Evolutionary conservation across 1,139 yeast species (phyloP), one percentile per base, ranked within the genome.

Genomic region (Candida sp.): DNA sequence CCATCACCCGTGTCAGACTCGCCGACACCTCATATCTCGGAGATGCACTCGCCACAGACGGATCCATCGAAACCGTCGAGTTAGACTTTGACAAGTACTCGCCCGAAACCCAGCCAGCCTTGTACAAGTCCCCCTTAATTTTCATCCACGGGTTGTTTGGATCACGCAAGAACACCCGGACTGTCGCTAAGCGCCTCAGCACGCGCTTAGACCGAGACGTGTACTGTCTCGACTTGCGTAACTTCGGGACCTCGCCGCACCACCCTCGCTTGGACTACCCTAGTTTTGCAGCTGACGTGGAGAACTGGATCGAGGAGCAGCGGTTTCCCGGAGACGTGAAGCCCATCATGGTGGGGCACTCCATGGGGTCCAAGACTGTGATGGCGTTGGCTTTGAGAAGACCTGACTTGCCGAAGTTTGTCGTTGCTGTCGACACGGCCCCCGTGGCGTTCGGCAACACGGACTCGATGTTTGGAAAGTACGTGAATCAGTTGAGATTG

Each of bases 281-380:
- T 0, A 74, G 94, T 1, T 75, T 94, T 72, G 88, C 97, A 1
- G 88, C 90, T 0, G 99, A 94, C 67, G 92, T 94, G 26, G 92
- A 86, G 62, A 62, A 69, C 33, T 94, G 93, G 65, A 78, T 92
- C 12, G 80, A 78, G 4, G 76, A 83, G 22, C 59, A 69, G 0
- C 56, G 85, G 9, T 72, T 73, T 31, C 61, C 61, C 30, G 54
- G 60, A n/a, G 46, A 23, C 33, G 50, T 53, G 22, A 72, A 78
- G 39, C 90, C 96, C 0, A 83, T 90, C 22, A 58, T 94, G 25
- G 77, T 94, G 27, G 99, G 99, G 1, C 98, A 93, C 68, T 92
- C 98, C 0, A 92, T 94, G 98, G 99, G 99, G 5, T 98, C 97
- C 7, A 94, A 94, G 63, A 81, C 93, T 0, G 97, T 89, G 3